Percentiles rank a stretch among this genome's conserved stretches.
Conservation (phyloP, 2,329 filamentous ascomycete species). For the Ophiostoma ulmi region DNA sequence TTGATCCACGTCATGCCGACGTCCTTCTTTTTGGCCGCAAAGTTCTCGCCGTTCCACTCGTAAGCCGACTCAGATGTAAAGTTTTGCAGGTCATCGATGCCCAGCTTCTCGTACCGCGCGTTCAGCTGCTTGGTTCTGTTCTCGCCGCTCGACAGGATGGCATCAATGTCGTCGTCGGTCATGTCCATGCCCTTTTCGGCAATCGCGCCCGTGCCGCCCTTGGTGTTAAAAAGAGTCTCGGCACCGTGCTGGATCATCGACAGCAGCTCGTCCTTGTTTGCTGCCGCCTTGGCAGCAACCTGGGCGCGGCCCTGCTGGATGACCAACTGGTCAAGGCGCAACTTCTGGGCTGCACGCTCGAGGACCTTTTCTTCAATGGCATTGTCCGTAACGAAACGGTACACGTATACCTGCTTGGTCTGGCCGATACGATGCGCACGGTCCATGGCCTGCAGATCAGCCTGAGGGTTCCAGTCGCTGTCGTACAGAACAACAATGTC, state of each 20-base stretch:
- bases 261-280: slow-evolving; percentile 91
- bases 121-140: slow-evolving; percentile 84
- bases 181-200: slow-evolving; percentile 57
- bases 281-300: slow-evolving; percentile 80
- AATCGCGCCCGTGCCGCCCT: slow-evolving; percentile 58
- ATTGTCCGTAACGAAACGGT: slow-evolving; percentile 94
- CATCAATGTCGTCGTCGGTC: slow-evolving; percentile 86
- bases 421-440: slow-evolving; percentile 97
- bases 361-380: slow-evolving; percentile 98
- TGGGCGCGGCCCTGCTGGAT: slow-evolving; percentile 97
- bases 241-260: slow-evolving; percentile 99
- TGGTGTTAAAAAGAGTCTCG: slow-evolving; percentile 81
- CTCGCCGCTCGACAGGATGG: slow-evolving; percentile 80
- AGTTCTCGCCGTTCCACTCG: slow-evolving; percentile 98
- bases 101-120: slow-evolving; percentile 91
- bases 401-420: slow-evolving; percentile 95
- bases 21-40: slow-evolving; percentile 84
- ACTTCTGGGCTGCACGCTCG: slow-evolving; percentile 91
- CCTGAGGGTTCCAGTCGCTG: slow-evolving; percentile 98
- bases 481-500: slow-evolving; percentile 97
- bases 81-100: slow-evolving; percentile 94
- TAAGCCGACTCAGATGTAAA: slow-evolving; percentile 97
- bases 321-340: slow-evolving; percentile 92
- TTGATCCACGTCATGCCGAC: slow-evolving; percentile 94
- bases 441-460: slow-evolving; percentile 98